Evolutionary conservation across 805 yeast genomes (phyloP), one percentile per base, ranked within the genome.

Genomic region (Candida boleticola): DNA sequence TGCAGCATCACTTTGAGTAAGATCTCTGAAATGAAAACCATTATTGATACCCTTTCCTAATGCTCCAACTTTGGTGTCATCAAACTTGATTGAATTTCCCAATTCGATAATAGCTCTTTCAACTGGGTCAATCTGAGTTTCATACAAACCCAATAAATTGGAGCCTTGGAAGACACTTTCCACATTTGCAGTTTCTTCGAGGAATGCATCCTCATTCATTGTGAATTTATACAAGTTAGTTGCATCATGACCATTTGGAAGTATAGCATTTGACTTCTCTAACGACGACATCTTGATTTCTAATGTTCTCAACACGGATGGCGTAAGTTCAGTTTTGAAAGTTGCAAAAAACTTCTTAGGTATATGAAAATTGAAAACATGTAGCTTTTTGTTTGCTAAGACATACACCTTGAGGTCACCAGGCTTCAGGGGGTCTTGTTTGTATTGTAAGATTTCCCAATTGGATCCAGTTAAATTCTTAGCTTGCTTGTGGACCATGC

Each of bases 371-470:
- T 74, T 75, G 40, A 92, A 74, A 3, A 80, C 71, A 57, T 89
- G 97, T 18, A 93, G 74, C 52, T 82, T 83, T 10, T 80, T 83
- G 49, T 81, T 80, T 29, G 89, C 80, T 47, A 76, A 57, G 0
- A 83, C 89, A 55, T 72, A 78, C 0, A 86, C 97, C 44, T 80
- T 82, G 23, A 92, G 68, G 39, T 79, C 83, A n/a, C 97, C 98
- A 0, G 88, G 84, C 39, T 59, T 66, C 7, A 60, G 46, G 1
- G 72, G 69, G 32, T 82, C 82, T 7, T 62, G 53, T 45, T 77
- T 77, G 53, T 87, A 81, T 51, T 89, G 89, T 27, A 93, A 61
- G 29, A 93, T 73, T 47, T 89, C 89, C 99, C 99, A 93, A 25
- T 82, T 77, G 0, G 87, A 73, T 5, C 83, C 83, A 7, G 88